Percentiles rank a stretch among this genome's conserved stretches.
Conservation (phyloP, 306 rosid species). For the Quercus rubra region DNA sequence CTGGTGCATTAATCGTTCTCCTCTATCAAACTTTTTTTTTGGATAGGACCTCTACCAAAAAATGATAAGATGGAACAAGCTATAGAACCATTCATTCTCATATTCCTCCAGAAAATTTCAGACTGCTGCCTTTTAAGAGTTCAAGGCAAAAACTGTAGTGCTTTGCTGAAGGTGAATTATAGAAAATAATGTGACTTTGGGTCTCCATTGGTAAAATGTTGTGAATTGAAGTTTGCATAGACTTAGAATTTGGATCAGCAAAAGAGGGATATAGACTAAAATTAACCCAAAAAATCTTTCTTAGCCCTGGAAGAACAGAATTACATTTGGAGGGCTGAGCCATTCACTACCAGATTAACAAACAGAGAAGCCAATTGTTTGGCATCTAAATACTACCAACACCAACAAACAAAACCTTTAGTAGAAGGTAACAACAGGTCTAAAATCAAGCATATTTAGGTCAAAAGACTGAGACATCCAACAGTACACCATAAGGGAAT, state of each 20-base stretch:
- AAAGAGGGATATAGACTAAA: background rate
- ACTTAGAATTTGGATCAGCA: background rate
- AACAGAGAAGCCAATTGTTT: background rate
- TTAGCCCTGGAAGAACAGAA: background rate
- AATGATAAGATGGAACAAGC: background rate
- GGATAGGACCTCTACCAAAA: background rate
- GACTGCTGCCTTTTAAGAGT: background rate
- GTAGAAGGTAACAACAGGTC: background rate
- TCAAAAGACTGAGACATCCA: conserved; percentile 1
- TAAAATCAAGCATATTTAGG: conserved; percentile 1
- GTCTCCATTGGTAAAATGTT: no score
- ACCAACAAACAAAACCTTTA: background rate
- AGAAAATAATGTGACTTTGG: background rate
- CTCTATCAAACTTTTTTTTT: no score
- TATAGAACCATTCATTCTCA: background rate
- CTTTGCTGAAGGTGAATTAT: background rate
- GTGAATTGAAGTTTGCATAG: background rate
- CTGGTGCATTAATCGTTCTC: no score
- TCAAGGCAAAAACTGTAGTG: background rate
- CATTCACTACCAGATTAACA: background rate
- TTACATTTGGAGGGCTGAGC: background rate
- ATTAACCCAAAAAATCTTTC: background rate
- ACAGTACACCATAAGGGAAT: background rate
- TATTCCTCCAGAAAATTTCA: background rate
- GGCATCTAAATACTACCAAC: background rate